These are phyloP conservation scores for Candida corydali DNA, from an alignment of 805 yeast species.

Conservation along the genomic window DNA sequence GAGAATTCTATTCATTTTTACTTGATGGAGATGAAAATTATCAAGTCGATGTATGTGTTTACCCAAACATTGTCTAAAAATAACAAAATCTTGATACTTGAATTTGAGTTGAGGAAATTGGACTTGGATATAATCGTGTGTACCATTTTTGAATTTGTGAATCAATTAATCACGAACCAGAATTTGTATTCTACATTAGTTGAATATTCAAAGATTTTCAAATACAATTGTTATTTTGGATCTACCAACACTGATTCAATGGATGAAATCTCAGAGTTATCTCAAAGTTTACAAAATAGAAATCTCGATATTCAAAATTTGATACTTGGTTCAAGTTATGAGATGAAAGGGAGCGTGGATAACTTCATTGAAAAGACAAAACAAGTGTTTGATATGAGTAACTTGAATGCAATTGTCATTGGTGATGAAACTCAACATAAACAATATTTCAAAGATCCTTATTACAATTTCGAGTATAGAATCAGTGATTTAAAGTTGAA, in stretches of 20 bases:
- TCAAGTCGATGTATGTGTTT: constrained; percentile 39
- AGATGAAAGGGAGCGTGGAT: not conserved
- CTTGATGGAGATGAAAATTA: constrained; percentile 27
- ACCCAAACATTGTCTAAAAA: constrained; percentile 32
- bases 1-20: constrained; percentile 43
- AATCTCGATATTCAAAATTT: constrained; percentile 5
- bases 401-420: constrained; percentile 10
- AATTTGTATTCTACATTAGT: not conserved
- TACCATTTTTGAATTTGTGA: constrained; percentile 27
- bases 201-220: constrained; percentile 7
- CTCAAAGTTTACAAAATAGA: constrained; percentile 33
- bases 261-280: constrained; percentile 44
- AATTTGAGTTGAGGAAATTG: constrained; percentile 38
- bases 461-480: constrained; percentile 43
- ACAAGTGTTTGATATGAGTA: constrained; percentile 9
- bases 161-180: constrained; percentile 7
- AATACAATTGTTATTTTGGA: constrained; percentile 25
- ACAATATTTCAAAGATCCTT: constrained; percentile 24
- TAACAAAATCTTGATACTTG: constrained; percentile 44
- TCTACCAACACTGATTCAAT: constrained; percentile 34
- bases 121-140: constrained; percentile 30
- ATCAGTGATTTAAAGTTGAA: constrained; percentile 7
- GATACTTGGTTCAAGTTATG: constrained; percentile 9
- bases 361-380: constrained; percentile 8
- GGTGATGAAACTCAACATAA: not conserved